phyloP scores from a whole-genome alignment of 352 stramenopile genomes.

The Phytophthora capsici region DNA sequence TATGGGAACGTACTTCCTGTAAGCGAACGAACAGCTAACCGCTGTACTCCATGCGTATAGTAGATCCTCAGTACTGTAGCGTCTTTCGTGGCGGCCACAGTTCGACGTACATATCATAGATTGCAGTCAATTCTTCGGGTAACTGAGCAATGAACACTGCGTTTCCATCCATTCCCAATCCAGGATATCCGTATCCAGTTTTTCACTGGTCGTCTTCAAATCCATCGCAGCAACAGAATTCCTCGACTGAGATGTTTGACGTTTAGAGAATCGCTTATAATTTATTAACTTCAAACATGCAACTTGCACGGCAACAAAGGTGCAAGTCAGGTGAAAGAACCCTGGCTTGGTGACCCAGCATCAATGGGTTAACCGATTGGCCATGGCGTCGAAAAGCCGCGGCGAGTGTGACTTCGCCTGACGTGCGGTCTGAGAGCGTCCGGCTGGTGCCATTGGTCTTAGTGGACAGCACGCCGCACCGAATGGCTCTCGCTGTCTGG shows the following conservation, averaged over 20 bases:
- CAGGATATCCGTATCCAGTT: slow-evolving; percentile 3
- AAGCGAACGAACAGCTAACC: slow-evolving; percentile 3
- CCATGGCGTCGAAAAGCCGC: not conserved
- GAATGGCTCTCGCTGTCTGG: not conserved
- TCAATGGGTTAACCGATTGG: slow-evolving; percentile 11
- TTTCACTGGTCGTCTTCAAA: slow-evolving; percentile 25
- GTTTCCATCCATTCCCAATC: not conserved
- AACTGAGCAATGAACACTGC: not conserved
- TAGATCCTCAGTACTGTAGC: not conserved
- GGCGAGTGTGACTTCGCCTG: slow-evolving; percentile 16
- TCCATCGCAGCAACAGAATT: no score
- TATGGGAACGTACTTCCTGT: slow-evolving; percentile 36
- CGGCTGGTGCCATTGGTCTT: not conserved
- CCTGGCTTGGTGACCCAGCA: not conserved
- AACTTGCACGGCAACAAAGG: no score
- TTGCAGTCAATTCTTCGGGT: slow-evolving; percentile 4
- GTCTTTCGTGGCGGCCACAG: not conserved
- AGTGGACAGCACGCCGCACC: not conserved
- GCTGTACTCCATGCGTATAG: slow-evolving; percentile 8
- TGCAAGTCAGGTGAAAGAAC: not conserved
- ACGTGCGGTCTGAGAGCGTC: slow-evolving; percentile 8
- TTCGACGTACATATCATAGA: slow-evolving; percentile 29
- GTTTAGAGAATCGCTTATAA: no score
- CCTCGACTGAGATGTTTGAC: no score
- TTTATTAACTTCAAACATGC: no score